Conservation (phyloP, 2,329 filamentous ascomycete species). For the Orbilia quercus region DNA sequence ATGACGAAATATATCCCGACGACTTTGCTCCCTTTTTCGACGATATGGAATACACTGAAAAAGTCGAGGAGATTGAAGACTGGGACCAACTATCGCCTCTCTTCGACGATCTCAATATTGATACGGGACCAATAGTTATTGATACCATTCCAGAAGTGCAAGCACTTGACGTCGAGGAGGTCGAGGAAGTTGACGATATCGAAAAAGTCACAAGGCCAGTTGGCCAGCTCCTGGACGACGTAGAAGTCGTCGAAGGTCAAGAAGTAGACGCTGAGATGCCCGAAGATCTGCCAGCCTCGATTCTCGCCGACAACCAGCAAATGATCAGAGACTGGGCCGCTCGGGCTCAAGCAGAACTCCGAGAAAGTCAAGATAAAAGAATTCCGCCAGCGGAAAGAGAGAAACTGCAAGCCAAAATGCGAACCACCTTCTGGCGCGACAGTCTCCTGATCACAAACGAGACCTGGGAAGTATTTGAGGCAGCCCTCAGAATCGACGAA, state of each 20-base stretch:
- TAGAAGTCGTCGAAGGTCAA: neutral
- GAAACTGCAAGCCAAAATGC: neutral
- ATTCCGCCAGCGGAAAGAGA: neutral
- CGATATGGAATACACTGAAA: no score
- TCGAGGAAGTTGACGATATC: no score
- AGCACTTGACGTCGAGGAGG: no score
- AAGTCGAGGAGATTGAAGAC: no score
- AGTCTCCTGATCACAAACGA: neutral
- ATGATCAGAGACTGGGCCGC: constrained; percentile 9
- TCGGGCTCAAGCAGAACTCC: neutral
- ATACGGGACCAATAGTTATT: no score
- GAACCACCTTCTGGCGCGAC: neutral
- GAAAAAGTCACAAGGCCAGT: neutral
- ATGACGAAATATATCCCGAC: no score
- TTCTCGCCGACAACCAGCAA: constrained; percentile 11
- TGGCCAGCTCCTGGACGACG: neutral
- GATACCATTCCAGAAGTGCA: no score
- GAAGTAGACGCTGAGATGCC: no score
- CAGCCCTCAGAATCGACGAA: neutral
- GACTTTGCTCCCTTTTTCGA: no score
- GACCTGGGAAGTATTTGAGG: constrained; percentile 17
- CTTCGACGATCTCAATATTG: no score
- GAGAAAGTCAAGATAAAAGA: neutral
- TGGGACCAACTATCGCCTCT: no score
- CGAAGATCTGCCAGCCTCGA: neutral